Evolutionary conservation across 495 filamentous ascomycete genomes (phyloP).

Genomic region (Penicillium silybi): DNA sequence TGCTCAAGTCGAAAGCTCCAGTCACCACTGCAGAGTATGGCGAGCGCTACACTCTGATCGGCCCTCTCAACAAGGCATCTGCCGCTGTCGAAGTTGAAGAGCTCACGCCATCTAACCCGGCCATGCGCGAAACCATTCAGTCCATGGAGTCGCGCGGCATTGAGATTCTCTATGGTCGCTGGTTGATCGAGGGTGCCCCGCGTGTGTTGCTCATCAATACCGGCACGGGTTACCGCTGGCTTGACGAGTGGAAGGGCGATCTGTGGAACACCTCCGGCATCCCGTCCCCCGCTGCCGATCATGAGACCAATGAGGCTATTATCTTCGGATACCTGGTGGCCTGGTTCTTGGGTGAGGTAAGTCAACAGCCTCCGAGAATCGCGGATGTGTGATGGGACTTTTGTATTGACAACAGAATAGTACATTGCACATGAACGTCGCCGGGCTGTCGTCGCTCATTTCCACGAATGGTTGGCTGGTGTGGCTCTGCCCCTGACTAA

Average conservation of each 20-base stretch:
- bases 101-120: constrained; percentile 75
- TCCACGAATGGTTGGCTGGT: constrained; percentile 97
- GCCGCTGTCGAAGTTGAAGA: constrained; percentile 96
- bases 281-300: constrained; percentile 82
- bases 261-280: constrained; percentile 92
- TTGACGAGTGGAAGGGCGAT: constrained; percentile 97
- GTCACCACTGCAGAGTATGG: constrained; percentile 99
- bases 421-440: constrained; percentile 89
- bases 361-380: constrained; percentile 9
- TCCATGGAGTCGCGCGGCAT: constrained; percentile 91
- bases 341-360: constrained; percentile 96
- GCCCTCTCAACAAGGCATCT: constrained; percentile 85
- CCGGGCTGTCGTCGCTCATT: constrained; percentile 91
- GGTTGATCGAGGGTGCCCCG: constrained; percentile 96
- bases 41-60: constrained; percentile 91
- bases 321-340: constrained; percentile 97
- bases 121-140: constrained; percentile 74
- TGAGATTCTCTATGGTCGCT: constrained; percentile 86
- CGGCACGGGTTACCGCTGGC: constrained; percentile 80
- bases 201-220: constrained; percentile 93
- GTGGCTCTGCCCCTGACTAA: constrained; percentile 92
- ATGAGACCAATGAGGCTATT: constrained; percentile 95
- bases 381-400: not conserved
- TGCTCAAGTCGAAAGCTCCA: constrained; percentile 97
- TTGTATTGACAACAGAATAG: constrained; percentile 40